These are phyloP conservation scores for Globisporangium yorkense DNA, from an alignment of 352 stramenopile genomes.

Conservation along the genomic window DNA sequence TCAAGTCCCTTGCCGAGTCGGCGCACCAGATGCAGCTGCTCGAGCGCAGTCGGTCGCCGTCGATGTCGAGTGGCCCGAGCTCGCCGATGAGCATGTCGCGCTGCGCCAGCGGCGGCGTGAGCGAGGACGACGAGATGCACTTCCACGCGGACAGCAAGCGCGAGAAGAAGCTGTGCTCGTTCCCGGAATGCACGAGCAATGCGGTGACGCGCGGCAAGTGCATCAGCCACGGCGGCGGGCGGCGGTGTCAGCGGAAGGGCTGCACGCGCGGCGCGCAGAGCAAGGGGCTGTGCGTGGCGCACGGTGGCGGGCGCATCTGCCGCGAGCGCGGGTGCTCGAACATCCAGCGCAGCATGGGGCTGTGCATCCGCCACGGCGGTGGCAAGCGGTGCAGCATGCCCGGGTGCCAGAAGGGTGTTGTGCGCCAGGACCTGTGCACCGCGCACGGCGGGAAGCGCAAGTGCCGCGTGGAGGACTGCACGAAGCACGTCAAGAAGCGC, in stretches of 20 bases:
- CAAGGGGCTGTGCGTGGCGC: constrained; percentile 78
- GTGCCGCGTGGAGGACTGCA: constrained; percentile 72
- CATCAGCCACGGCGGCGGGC: constrained; percentile 74
- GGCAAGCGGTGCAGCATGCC: constrained; percentile 78
- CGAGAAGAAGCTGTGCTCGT: constrained; percentile 76
- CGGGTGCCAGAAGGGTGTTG: constrained; percentile 80
- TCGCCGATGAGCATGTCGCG: constrained; percentile 11
- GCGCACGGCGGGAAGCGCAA: constrained; percentile 84
- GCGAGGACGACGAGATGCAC: constrained; percentile 11
- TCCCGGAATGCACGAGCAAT: constrained; percentile 67
- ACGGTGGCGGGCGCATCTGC: constrained; percentile 79
- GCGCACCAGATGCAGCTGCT: constrained; percentile 47
- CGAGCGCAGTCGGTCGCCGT: constrained; percentile 31
- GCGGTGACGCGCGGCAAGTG: constrained; percentile 77
- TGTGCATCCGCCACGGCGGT: constrained; percentile 80
- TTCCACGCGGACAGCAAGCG: constrained; percentile 19
- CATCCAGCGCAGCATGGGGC: constrained; percentile 83
- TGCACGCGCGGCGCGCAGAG: constrained; percentile 78
- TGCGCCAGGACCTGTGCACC: constrained; percentile 82
- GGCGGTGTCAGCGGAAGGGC: constrained; percentile 75
- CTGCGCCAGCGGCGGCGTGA: constrained; percentile 4
- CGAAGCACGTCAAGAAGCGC: constrained; percentile 86
- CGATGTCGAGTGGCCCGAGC: constrained; percentile 2
- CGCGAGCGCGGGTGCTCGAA: constrained; percentile 74
- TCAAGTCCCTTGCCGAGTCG: constrained; percentile 56